phyloP scores from a whole-genome alignment of 164 flowering plant species.

The Aristolochia contorta region DNA sequence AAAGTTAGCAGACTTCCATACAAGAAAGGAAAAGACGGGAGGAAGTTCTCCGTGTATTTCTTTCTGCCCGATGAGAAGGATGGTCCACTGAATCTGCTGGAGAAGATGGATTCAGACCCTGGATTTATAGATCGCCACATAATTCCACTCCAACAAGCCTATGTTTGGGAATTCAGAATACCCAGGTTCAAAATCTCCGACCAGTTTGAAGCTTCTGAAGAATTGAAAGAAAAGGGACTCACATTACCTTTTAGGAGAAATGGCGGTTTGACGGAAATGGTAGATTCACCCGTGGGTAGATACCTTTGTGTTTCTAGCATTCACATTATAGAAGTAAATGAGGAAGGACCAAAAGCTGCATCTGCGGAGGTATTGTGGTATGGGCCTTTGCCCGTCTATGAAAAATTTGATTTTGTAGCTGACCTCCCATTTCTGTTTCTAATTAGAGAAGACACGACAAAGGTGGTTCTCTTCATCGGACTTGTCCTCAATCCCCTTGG shows the following conservation, averaged over 20 bases:
- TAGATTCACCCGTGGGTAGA: conserved; percentile 32
- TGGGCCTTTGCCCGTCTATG: no score
- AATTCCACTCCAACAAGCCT: conserved; percentile 29
- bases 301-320: conserved; percentile 26
- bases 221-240: conserved; percentile 44
- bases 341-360: no score
- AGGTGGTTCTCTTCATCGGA: no score
- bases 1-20: no score
- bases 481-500: no score
- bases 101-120: conserved; percentile 38
- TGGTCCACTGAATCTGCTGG: conserved; percentile 41
- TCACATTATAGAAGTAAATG: no score
- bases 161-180: conserved; percentile 46
- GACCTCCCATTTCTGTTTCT: no score
- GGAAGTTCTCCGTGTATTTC: conserved; percentile 57
- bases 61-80: conserved; percentile 58
- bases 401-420: no score
- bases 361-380: no score
- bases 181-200: conserved; percentile 71
- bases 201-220: conserved; percentile 37
- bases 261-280: conserved; percentile 61
- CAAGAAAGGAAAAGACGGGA: conserved; percentile 46
- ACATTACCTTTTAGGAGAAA: conserved; percentile 38
- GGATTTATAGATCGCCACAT: conserved; percentile 42
- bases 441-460: no score